Base-by-base conservation (phyloP, 192 early-diverging fungal genomes). In the Kappamyces sp. region DNA sequence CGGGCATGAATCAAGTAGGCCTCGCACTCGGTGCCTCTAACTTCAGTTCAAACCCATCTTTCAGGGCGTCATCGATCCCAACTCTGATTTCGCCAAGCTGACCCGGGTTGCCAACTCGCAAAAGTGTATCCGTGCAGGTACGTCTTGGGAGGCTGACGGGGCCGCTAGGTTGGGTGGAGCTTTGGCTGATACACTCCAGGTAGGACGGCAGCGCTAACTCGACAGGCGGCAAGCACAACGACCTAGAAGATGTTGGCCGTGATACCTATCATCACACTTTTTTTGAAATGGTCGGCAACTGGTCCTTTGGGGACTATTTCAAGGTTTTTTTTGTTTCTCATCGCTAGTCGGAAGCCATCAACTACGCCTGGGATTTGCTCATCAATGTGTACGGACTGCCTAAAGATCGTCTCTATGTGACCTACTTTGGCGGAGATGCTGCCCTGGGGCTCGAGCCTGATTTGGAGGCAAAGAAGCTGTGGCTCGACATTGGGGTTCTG, bases 201-300 rank as follows among this genome's bases (percentile, higher is more conserved):
- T 47, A 8, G 40, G 3, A 23, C n/a, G 1, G 42, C 51, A n/a
- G 60, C n/a, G 31, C 40, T 63, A 5, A 65, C 13, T 39, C 38
- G 5, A 33, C 53, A 90, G 84, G 85, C 83, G 96, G 96, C 61
- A 99, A 99, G 74, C 96, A 99, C 72, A 98, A 98, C 67, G 95
- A 98, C 76, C 79, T 98, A 51, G 95, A 98, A 53, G 95, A 98
- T 74, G 95, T 98, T 31, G 95, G 95, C 58, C 93, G 89, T 67
- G 95, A 98, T 68, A 88, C 88, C 3, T 98, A 98, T 72, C 95
- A 98, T 77, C 95, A 98, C 73, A 98, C 95, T 42, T 98, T 96
- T 81, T 98, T 98, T 78, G 95, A 98, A 74, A 98, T 98, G 95
- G 78, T 98, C 71, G 95, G 95, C 60, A 98, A 98, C 84, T 98